These are phyloP conservation scores for Celoporthe dispersa DNA, from an alignment of 2,329 filamentous ascomycete genomes.

Conservation along the genomic window DNA sequence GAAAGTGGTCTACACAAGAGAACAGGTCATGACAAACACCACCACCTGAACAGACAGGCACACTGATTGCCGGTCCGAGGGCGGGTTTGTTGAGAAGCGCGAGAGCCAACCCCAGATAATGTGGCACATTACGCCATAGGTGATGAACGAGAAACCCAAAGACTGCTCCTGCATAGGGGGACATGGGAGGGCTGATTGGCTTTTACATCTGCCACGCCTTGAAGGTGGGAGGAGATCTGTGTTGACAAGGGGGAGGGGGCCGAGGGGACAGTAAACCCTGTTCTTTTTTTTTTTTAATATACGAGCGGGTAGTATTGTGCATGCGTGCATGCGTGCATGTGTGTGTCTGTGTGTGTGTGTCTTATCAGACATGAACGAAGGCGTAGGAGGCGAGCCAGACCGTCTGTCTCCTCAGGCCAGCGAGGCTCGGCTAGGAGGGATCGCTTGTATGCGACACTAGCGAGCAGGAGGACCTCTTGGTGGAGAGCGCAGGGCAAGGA, in stretches of 20 bases:
- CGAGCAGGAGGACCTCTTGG: background rate
- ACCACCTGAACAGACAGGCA: background rate
- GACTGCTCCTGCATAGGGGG: background rate
- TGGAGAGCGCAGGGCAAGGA: slow-evolving; percentile 6
- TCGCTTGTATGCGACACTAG: background rate
- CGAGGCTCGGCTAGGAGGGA: background rate
- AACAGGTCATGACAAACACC: background rate
- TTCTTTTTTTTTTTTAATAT: background rate
- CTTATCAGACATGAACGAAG: background rate
- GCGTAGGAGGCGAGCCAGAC: background rate
- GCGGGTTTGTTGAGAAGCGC: background rate
- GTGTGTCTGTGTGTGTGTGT: background rate
- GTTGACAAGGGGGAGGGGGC: background rate
- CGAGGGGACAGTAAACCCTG: background rate
- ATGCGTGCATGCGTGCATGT: background rate
- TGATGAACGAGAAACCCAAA: background rate
- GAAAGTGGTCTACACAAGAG: background rate
- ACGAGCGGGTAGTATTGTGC: background rate
- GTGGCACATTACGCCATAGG: slow-evolving; percentile 11
- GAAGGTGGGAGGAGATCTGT: background rate
- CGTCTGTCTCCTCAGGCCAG: background rate
- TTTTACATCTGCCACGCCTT: background rate
- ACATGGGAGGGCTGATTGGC: background rate
- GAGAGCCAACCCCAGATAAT: slow-evolving; percentile 4
- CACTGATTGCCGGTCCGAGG: background rate